Evolutionary conservation across 1,139 yeast genomes (phyloP).

Genomic region (Tardiomyces digboiensis): DNA sequence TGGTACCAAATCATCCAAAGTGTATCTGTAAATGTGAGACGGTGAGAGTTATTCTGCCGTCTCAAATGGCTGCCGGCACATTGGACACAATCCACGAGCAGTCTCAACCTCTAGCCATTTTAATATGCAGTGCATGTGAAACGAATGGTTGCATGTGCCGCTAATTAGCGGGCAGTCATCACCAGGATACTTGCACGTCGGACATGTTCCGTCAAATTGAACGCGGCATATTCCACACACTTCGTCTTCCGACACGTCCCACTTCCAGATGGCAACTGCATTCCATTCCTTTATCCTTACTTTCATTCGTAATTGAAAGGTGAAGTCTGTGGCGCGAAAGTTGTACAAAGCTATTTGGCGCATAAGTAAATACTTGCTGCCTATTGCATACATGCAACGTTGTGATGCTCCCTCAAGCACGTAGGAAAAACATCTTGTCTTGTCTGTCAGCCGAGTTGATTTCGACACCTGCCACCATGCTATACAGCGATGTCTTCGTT

Average conservation of each 20-base stretch:
- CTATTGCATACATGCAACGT: no score
- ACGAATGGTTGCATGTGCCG: conserved; percentile 73
- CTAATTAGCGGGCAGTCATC: conserved; percentile 72
- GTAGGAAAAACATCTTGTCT: no score
- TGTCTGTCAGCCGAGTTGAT: no score
- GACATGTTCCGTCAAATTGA: conserved; percentile 85
- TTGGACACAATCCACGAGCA: conserved; percentile 78
- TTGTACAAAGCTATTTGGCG: no score
- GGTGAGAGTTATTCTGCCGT: no score
- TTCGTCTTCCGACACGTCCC: conserved; percentile 66
- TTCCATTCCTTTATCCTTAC: conserved; percentile 63
- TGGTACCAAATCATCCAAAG: no score
- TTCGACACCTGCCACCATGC: no score
- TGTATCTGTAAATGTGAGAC: no score
- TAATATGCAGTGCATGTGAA: conserved; percentile 72
- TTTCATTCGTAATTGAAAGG: no score
- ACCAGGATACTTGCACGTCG: conserved; percentile 77
- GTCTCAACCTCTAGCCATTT: conserved; percentile 75
- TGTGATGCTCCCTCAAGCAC: no score
- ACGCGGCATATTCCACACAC: conserved; percentile 88
- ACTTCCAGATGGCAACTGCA: conserved; percentile 76
- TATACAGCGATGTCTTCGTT: not conserved
- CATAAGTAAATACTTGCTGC: no score
- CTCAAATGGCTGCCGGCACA: conserved; percentile 76
- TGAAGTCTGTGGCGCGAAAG: no score